These are phyloP conservation scores for Penicillium polonicum DNA, from an alignment of 2,329 filamentous ascomycete genomes.

Conservation along the genomic window DNA sequence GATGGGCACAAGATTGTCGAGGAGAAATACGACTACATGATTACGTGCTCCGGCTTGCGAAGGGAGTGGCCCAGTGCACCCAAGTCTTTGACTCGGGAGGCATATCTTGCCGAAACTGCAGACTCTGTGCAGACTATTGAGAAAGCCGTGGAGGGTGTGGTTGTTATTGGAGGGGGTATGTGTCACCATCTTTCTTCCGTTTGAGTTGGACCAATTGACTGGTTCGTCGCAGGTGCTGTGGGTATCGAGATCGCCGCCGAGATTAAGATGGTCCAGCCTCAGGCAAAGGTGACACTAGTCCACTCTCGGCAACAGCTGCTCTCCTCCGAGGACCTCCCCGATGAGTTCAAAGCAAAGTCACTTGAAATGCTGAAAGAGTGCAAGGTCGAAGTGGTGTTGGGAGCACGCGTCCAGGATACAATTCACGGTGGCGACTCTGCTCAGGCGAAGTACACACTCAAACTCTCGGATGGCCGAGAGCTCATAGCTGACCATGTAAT, in stretches of 20 bases:
- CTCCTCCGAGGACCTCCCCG: constrained; percentile 67
- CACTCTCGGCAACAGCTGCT: constrained; percentile 69
- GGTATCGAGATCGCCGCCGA: constrained; percentile 78
- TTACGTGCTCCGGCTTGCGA: constrained; percentile 66
- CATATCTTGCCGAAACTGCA: constrained; percentile 51
- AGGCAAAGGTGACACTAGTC: constrained; percentile 64
- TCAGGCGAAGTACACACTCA: constrained; percentile 42
- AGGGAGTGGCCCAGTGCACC: constrained; percentile 70
- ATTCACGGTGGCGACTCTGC: not conserved
- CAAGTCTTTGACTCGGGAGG: constrained; percentile 59
- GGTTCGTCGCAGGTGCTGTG: constrained; percentile 60
- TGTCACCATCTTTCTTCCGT: not conserved
- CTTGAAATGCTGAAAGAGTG: constrained; percentile 58
- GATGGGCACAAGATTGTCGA: constrained; percentile 4
- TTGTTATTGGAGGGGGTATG: constrained; percentile 55
- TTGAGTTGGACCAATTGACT: constrained; percentile 44
- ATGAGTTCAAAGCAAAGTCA: constrained; percentile 63
- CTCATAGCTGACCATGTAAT: constrained; percentile 64
- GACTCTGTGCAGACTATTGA: constrained; percentile 4
- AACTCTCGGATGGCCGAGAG: constrained; percentile 58
- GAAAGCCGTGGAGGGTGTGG: constrained; percentile 32
- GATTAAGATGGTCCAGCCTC: constrained; percentile 63
- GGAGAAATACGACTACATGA: constrained; percentile 58
- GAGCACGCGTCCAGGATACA: constrained; percentile 5
- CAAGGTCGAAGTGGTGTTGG: constrained; percentile 48